These are phyloP conservation scores for Biancaea sappan DNA, from an alignment of 306 rosid species.

Conservation along the genomic window DNA sequence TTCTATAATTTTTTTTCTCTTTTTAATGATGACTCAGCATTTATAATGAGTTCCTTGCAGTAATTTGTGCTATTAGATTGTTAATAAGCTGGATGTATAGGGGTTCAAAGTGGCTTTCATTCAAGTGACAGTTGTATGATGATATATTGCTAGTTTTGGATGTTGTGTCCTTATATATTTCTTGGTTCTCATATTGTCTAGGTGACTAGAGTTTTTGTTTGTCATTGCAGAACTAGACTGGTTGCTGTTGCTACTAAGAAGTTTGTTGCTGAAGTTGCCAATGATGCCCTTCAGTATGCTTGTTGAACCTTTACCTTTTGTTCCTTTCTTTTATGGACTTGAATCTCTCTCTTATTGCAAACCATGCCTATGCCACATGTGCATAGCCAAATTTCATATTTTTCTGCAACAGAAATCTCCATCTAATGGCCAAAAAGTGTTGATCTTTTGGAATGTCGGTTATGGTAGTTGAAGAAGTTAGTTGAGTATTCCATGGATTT, in stretches of 20 bases:
- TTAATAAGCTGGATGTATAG: neutral
- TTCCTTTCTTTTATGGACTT: neutral
- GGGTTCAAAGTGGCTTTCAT: conserved; percentile 18
- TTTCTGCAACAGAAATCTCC: too few species aligned
- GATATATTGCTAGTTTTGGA: conserved; percentile 9
- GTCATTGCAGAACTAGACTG: conserved; percentile 63
- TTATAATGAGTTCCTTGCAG: neutral
- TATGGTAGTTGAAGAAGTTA: conserved; percentile 3
- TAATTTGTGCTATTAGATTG: neutral
- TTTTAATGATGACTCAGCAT: neutral
- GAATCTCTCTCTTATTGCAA: conserved; percentile 4
- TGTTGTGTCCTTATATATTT: neutral
- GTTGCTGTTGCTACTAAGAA: conserved; percentile 90
- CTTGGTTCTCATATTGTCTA: neutral
- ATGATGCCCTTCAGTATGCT: conserved; percentile 72
- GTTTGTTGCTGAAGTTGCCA: conserved; percentile 87
- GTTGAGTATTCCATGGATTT: neutral
- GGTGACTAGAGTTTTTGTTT: conserved; percentile 9
- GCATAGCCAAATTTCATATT: neutral
- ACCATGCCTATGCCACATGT: neutral
- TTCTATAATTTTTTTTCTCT: too few species aligned
- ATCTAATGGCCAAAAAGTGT: conserved; percentile 1
- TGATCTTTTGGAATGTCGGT: neutral
- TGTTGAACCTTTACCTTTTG: conserved; percentile 13
- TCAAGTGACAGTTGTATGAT: conserved; percentile 26